Conservation (phyloP, 148 eudicot genomes). For the Rhododendron mucronatum region DNA sequence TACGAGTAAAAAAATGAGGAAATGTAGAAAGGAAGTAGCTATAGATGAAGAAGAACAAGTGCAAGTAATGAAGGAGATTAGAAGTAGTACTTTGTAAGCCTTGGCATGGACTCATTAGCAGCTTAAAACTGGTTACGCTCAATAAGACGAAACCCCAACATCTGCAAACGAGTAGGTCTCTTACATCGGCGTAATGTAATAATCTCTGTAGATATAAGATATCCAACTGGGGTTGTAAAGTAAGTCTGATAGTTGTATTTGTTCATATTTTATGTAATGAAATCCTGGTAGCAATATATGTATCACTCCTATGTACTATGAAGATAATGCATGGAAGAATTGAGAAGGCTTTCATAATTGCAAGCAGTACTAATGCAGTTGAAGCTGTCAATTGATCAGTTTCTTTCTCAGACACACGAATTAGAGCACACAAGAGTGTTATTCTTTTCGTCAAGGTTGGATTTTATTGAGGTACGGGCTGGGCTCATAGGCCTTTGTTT, state of each 20-base stretch:
- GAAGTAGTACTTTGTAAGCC: not conserved
- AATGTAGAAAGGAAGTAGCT: not conserved
- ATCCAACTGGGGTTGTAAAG: not conserved
- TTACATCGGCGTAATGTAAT: not conserved
- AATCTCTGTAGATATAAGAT: not conserved
- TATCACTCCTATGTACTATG: too few species aligned
- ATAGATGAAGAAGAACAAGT: constrained; percentile 5
- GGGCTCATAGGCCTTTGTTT: too few species aligned
- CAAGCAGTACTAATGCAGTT: not conserved
- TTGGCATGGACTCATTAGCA: not conserved
- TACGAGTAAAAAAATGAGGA: constrained; percentile 1
- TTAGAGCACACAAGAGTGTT: not conserved
- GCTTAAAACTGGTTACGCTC: constrained; percentile 13
- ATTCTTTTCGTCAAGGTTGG: not conserved
- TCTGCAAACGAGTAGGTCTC: constrained; percentile 12
- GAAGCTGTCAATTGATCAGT: not conserved
- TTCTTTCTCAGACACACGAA: not conserved
- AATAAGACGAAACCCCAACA: constrained; percentile 12
- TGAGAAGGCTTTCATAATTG: not conserved
- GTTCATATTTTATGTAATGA: not conserved
- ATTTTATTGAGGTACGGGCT: too few species aligned
- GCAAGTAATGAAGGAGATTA: constrained; percentile 16
- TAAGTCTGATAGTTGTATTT: not conserved
- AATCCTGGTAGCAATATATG: not conserved
- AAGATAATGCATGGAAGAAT: too few species aligned